phyloP scores from a whole-genome alignment of 1,284 basidiomycete genomes.

The Peniophora sp. region DNA sequence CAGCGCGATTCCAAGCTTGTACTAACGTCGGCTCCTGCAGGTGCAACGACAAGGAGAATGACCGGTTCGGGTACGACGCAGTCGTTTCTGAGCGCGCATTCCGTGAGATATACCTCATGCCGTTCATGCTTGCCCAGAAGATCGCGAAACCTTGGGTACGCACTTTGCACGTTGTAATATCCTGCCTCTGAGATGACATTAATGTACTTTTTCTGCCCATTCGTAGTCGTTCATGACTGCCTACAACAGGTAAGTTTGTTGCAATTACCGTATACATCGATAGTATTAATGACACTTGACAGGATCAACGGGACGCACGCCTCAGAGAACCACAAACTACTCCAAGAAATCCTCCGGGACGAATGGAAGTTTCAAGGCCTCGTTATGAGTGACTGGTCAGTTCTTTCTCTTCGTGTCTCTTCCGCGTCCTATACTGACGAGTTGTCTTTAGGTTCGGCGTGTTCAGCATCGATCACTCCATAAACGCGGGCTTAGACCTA shows the following conservation, averaged over 20 bases:
- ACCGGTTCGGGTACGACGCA: slow-evolving; percentile 54
- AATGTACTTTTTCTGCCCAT: too few species aligned
- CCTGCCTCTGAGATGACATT: too few species aligned
- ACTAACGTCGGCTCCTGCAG: slow-evolving; percentile 3
- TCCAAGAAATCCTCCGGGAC: slow-evolving; percentile 51
- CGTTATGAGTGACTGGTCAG: slow-evolving; percentile 60
- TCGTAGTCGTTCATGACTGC: slow-evolving; percentile 63
- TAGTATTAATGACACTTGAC: slow-evolving; percentile 46
- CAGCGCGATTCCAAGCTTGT: neutral
- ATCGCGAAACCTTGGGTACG: slow-evolving; percentile 50
- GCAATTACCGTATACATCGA: neutral
- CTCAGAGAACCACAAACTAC: slow-evolving; percentile 47
- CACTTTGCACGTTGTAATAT: too few species aligned
- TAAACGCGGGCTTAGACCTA: slow-evolving; percentile 63
- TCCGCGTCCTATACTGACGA: slow-evolving; percentile 2
- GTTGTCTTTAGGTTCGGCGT: slow-evolving; percentile 44
- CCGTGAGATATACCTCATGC: slow-evolving; percentile 65
- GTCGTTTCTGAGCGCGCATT: slow-evolving; percentile 57
- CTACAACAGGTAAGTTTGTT: slow-evolving; percentile 22
- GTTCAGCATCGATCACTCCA: slow-evolving; percentile 46
- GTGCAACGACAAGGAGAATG: slow-evolving; percentile 62
- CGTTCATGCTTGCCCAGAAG: slow-evolving; percentile 64
- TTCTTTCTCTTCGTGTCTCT: slow-evolving; percentile 5
- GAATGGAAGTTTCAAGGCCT: slow-evolving; percentile 66
- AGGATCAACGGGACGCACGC: slow-evolving; percentile 57